Evolutionary conservation across 2,329 filamentous ascomycete species (phyloP).

Genomic region (Sporothrix variecibatus): DNA sequence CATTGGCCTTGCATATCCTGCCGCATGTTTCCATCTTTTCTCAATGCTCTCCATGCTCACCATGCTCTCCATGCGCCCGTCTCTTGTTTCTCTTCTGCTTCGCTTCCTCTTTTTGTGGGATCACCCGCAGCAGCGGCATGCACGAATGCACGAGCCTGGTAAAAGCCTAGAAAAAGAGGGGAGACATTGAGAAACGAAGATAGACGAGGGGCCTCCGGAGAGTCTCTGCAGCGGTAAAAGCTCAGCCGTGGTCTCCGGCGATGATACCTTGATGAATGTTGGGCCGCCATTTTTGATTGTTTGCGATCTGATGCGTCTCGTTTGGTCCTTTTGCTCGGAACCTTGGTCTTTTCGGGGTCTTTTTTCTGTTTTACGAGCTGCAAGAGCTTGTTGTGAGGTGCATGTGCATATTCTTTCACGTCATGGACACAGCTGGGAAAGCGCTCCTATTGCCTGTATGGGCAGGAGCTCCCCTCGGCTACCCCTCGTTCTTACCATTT

Average conservation of each 20-base stretch:
- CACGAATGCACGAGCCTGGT: conserved; percentile 1
- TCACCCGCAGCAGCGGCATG: conserved; percentile 15
- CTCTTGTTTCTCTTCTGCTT: background rate
- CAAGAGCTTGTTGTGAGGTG: background rate
- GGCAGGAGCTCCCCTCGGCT: background rate
- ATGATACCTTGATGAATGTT: background rate
- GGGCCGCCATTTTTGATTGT: background rate
- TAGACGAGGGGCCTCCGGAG: background rate
- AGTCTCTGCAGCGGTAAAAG: background rate
- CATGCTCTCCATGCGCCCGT: background rate
- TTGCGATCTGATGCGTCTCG: background rate
- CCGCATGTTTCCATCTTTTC: conserved; percentile 10
- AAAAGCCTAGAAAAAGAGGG: background rate
- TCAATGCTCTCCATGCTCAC: background rate
- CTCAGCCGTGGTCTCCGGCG: background rate
- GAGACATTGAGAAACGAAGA: background rate
- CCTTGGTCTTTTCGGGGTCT: background rate
- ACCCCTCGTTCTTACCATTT: conserved; percentile 1
- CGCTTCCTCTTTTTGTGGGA: conserved; percentile 1
- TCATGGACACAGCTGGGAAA: conserved; percentile 3
- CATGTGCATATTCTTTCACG: conserved; percentile 12
- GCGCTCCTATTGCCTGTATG: background rate
- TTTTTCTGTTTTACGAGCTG: background rate
- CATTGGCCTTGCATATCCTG: background rate
- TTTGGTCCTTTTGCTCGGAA: background rate